Evolutionary conservation across 164 flowering plant genomes (phyloP).

Genomic region (Tetracentron sinense): DNA sequence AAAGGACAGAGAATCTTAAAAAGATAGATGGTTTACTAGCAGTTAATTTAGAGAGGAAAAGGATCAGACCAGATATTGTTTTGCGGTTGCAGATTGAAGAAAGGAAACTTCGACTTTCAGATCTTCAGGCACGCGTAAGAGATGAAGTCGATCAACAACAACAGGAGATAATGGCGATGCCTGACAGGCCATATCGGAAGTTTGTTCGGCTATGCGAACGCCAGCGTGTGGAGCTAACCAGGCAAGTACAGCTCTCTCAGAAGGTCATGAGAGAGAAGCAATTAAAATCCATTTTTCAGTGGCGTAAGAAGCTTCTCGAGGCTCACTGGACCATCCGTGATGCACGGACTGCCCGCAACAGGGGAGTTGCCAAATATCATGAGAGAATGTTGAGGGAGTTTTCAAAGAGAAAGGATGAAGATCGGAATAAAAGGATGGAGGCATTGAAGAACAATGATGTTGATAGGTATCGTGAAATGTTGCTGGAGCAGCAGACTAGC

Average conservation of each 20-base stretch:
- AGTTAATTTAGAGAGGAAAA: conserved; percentile 86
- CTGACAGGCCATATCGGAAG: conserved; percentile 90
- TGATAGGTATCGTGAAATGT: conserved; percentile 93
- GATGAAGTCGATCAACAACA: conserved; percentile 95
- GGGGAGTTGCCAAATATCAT: conserved; percentile 98
- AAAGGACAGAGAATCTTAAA: conserved; percentile 68
- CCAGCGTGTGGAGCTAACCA: conserved; percentile 74
- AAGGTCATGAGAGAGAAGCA: conserved; percentile 89
- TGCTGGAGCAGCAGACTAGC: conserved; percentile 95
- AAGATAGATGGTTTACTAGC: conserved; percentile 79
- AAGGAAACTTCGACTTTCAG: conserved; percentile 72
- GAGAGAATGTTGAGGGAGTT: conserved; percentile 95
- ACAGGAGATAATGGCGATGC: conserved; percentile 97
- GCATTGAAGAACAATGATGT: conserved; percentile 99
- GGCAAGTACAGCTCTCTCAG: conserved; percentile 87
- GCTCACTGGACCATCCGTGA: conserved; percentile 97
- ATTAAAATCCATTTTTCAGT: conserved; percentile 78
- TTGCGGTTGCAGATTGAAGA: conserved; percentile 88
- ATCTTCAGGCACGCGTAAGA: conserved; percentile 80
- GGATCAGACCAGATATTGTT: conserved; percentile 94
- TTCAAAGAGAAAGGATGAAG: conserved; percentile 94
- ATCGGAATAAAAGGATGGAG: conserved; percentile 90
- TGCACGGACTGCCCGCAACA: conserved; percentile 95
- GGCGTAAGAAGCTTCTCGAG: conserved; percentile 98
- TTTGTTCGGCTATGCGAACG: conserved; percentile 94